A percentile compares a stretch with the other conserved stretches of the same genome.
These are phyloP conservation scores for Nemophila menziesii DNA, from an alignment of 257 asterid genomes.

Conservation along the genomic window DNA sequence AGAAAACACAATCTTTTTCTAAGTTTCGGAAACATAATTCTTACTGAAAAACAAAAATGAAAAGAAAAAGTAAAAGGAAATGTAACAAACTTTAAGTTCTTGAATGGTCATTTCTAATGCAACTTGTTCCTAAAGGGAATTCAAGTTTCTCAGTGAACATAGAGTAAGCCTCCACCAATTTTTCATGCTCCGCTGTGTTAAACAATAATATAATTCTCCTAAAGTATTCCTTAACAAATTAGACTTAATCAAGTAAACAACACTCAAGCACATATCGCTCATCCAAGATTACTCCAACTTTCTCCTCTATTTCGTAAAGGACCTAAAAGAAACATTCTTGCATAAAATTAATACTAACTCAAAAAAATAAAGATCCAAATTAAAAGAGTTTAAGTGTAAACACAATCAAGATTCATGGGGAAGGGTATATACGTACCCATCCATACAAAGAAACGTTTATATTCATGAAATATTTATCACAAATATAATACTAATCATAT, in stretches of 20 bases:
- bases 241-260: constrained; percentile 1
- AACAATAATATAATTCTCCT: constrained; percentile 8
- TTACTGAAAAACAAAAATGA: constrained; percentile 4
- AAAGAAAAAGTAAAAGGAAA: background rate
- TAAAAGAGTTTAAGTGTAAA: no score
- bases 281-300: constrained; percentile 68
- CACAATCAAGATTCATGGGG: background rate
- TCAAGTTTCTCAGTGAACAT: constrained; percentile 53
- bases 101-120: constrained; percentile 41
- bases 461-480: no score
- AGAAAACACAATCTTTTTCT: no score
- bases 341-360: no score
- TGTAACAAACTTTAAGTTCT: constrained; percentile 55
- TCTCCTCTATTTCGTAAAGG: constrained; percentile 76
- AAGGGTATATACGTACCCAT: background rate
- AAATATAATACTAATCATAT: no score
- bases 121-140: constrained; percentile 50
- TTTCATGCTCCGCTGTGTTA: constrained; percentile 72
- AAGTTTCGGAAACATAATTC: background rate
- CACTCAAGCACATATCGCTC: constrained; percentile 44
- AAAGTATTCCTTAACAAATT: background rate
- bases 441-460: background rate
- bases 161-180: constrained; percentile 59
- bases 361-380: no score
- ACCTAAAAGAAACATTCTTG: constrained; percentile 28